Evolutionary conservation across 306 rosid species (phyloP), one percentile per base, ranked within the genome.

Genomic region (Alnus rubra): DNA sequence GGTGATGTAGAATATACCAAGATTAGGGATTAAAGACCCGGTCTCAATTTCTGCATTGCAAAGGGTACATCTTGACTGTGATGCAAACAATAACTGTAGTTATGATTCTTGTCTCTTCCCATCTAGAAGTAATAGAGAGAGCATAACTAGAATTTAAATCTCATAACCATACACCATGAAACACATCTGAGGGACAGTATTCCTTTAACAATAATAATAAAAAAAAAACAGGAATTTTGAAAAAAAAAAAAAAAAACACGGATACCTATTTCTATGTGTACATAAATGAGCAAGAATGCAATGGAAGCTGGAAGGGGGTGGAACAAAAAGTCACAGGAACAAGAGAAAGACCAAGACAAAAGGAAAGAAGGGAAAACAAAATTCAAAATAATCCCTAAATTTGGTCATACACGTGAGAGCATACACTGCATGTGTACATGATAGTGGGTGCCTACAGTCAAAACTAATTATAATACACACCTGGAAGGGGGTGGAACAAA

Each of bases 1-100:
- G 74, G 74, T 48, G 60, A 64, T 14, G 72, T 35, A 69, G 83
- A 59, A 86, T 70, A 76, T 90, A 93, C 98, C 99, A 82, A 75
- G 88, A 88, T 95, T 93, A 73, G 99, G 97, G 82, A 89, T 84
- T 87, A 91, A 76, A 75, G 98, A 80, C 76, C 91, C 81, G 14
- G 89, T 80, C 80, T 93, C 97, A 78, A 95, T 83, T 83, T 93
- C 98, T 72, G 86, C 83, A 84, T 82, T 88, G 91, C 99, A 95
- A 75, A 91, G 82, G 77, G 97, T 76, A 84, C 98, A 95, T 85
- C 97, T 93, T 72, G 98, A 88, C 99, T 93, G 98, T 76, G 64
- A 86, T 49, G 71, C 72, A 83, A 92, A 91, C 86, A 89, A 84
- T 70, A 86, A 84, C 48, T 80, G 75, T 77, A 83, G 84, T 86